Percentiles rank a stretch among this genome's conserved stretches.
These are phyloP conservation scores for Chrysoporthe cubensis DNA, from an alignment of 2,329 filamentous ascomycete species.

Conservation along the genomic window DNA sequence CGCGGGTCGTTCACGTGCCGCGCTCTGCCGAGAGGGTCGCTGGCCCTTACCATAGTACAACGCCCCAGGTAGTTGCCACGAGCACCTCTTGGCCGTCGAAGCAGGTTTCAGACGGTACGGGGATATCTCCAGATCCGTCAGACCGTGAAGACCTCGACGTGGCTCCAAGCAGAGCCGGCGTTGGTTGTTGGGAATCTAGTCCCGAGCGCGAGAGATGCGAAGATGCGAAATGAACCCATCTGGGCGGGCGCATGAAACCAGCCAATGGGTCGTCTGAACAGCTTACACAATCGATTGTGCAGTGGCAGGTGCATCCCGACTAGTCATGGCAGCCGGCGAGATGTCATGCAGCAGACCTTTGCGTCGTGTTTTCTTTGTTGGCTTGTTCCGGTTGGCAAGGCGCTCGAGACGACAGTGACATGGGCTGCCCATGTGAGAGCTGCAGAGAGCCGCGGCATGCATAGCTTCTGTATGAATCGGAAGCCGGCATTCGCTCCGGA, in stretches of 20 bases:
- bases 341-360: conserved; percentile 25
- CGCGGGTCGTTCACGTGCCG: conserved; percentile 12
- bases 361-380: conserved; percentile 21
- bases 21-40: conserved; percentile 18
- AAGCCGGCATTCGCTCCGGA: conserved; percentile 12
- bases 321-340: conserved; percentile 17
- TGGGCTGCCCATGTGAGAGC: conserved; percentile 24
- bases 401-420: conserved; percentile 11
- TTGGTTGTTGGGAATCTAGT: conserved; percentile 15
- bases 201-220: conserved; percentile 16
- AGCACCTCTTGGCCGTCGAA: not conserved
- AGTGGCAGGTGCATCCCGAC: conserved; percentile 17
- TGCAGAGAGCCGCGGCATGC: conserved; percentile 23
- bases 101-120: conserved; percentile 9
- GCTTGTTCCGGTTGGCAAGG: conserved; percentile 20
- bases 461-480: conserved; percentile 10
- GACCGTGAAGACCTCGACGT: conserved; percentile 1
- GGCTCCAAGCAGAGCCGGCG: conserved; percentile 16
- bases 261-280: conserved; percentile 16
- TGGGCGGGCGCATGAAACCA: conserved; percentile 13
- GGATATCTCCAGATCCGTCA: conserved; percentile 8
- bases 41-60: conserved; percentile 4
- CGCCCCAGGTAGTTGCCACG: conserved; percentile 7
- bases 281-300: conserved; percentile 18
- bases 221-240: conserved; percentile 25